Evolutionary conservation across 2,329 filamentous ascomycete species (phyloP).

Genomic region (Trichoderma breve): DNA sequence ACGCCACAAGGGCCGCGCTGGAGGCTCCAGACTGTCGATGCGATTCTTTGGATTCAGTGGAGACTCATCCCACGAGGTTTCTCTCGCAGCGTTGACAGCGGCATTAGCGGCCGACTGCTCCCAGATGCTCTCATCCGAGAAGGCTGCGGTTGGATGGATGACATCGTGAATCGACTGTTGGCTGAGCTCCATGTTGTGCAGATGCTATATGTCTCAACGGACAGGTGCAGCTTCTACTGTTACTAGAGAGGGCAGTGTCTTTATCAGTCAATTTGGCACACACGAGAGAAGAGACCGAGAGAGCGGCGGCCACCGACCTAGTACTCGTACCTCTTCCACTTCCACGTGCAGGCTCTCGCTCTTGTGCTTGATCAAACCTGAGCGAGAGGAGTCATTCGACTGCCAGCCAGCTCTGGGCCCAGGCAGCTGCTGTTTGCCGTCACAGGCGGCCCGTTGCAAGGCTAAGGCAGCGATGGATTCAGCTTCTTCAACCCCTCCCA

Average conservation of each 20-base stretch:
- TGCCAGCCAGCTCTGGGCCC: neutral
- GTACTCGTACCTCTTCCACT: neutral
- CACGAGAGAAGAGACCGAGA: neutral
- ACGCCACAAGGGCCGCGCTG: slow-evolving; percentile 49
- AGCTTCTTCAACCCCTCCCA: slow-evolving; percentile 12
- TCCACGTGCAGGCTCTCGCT: neutral
- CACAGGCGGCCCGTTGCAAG: neutral
- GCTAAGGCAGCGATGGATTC: neutral
- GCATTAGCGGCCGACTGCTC: neutral
- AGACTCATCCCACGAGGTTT: slow-evolving; percentile 45
- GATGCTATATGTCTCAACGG: slow-evolving; percentile 18
- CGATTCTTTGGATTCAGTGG: slow-evolving; percentile 60
- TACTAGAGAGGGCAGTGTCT: neutral
- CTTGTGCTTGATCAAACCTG: neutral
- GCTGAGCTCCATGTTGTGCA: slow-evolving; percentile 51
- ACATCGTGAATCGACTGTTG: slow-evolving; percentile 53
- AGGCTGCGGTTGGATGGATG: slow-evolving; percentile 58
- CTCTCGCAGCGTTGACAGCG: neutral
- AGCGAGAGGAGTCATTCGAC: neutral
- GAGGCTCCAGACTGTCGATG: slow-evolving; percentile 53
- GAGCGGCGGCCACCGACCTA: neutral
- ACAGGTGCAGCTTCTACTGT: neutral
- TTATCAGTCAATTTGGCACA: slow-evolving; percentile 4
- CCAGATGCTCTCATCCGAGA: slow-evolving; percentile 27
- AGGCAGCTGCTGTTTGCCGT: slow-evolving; percentile 3